Base-by-base conservation (phyloP, 2,329 filamentous ascomycete genomes). In the Epichloe festucae region DNA sequence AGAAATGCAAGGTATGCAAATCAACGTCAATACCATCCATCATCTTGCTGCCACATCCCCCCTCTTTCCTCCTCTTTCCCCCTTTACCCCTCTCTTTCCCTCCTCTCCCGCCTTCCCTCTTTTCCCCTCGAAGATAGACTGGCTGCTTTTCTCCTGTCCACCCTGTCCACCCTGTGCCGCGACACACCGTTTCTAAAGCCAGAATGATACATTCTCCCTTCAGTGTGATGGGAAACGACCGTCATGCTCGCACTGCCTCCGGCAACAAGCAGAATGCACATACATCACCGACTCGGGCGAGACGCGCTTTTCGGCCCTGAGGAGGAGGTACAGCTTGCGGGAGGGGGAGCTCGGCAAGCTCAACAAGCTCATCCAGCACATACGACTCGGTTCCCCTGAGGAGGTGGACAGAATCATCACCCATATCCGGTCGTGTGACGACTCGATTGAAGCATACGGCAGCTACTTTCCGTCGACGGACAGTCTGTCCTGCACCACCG, bases 171-270 rank as follows among this genome's bases (percentile, higher is more conserved):
- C 27, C 27, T 31, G 27, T 31, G 27, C 27, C 27, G 27, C 27
- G 10, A 31, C 8, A 10, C 27, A 31, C 7, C 27, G 27, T 17
- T 19, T 42, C 46, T 48, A 41, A 48, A 42, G 14, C 23, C 15
- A 34, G 23, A 39, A 35, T 27, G 23, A 34, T 21, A 7, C n/a
- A 11, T 46, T 19, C 5, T 17, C 12, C 11, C 23, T 45, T 8
- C 34, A 51, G 49, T 51, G 49, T 44, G 49, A 51, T 40, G 49
- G 49, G 21, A 46, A 41, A 51, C 41, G 49, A 17, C 49, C 49
- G 8, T 39, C 42, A 21, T 51, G 49, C 43, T 51, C 49, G 31
- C 49, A 46, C n/a, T 51, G 49, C 35, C 19, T 17, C 21, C 49
- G 43, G 14, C 42, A 41, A 21, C 15, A 19, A 31, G 34, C n/a